Base-by-base conservation (phyloP, 2,329 filamentous ascomycete species). In the Clarireedia paspali region DNA sequence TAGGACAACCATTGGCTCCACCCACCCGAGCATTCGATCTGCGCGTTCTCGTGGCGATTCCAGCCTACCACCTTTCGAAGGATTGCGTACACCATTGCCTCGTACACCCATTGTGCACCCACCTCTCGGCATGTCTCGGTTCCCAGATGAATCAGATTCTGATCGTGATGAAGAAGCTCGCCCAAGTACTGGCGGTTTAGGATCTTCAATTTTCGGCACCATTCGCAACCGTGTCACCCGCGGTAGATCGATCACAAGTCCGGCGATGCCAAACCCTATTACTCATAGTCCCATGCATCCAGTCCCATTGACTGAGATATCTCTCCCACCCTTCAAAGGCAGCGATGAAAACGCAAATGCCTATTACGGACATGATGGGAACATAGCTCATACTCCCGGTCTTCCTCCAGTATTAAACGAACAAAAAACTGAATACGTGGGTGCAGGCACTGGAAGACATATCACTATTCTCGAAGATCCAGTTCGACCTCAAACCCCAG, bases 81-180 rank as follows among this genome's bases (percentile, higher is more conserved):
- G 70, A 23, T 42, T 55, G 24, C 59, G 56, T 38, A 58, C 56
- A 50, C 58, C 57, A 51, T 20, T 20, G 9, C 51, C 60, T 54
- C 61, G 45, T 53, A 66, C 57, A 59, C 70, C 44, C 69, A 71
- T 49, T 66, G 73, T 20, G 0, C 88, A 94, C 67, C 89, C 88
- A 1, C 91, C 91, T 0, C 74, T 96, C 7, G 92, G 92, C 48
- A 95, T 96, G 89, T 88, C 90, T 0, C 83, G 82, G 38, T 89
- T 96, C 67, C 90, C 91, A 0, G 78, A 80, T 17, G 80, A 85
- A 9, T 80, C 85, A 20, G 82, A 85, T 53, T 74, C 82, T 10
- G 75, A 78, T 36, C 78, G 80, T 42, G 79, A 81, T 42, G 73
- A 78, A 58, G 72, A 81, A 34, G 30, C 39, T 17, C 72, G 75